Percentiles rank a stretch among this genome's conserved stretches.
phyloP scores from a whole-genome alignment of 2,329 filamentous ascomycete species.

The Ophiostoma piceae region DNA sequence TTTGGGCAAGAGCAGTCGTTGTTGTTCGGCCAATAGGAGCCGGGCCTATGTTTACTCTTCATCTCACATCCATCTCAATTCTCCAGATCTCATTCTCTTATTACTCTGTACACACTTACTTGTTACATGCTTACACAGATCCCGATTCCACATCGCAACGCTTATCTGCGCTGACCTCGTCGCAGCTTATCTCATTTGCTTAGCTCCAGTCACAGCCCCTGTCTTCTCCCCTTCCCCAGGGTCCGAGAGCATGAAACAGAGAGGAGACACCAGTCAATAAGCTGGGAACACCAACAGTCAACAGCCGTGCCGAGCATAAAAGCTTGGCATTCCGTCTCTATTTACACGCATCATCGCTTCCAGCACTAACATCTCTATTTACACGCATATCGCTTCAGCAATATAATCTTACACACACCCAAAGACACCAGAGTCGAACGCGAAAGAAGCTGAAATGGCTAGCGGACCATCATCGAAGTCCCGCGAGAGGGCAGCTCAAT shows the following conservation, averaged over 20 bases:
- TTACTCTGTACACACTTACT: not conserved
- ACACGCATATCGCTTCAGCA: too few relatives aligned
- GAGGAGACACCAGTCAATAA: slow-evolving; percentile 31
- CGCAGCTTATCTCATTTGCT: not conserved
- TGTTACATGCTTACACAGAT: too few relatives aligned
- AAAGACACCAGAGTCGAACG: not conserved
- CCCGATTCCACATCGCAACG: not conserved
- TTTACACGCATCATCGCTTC: not conserved
- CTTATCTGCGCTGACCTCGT: not conserved
- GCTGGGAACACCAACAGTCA: slow-evolving; percentile 33
- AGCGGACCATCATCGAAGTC: too few relatives aligned
- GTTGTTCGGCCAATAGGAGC: not conserved
- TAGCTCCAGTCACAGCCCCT: slow-evolving; percentile 1
- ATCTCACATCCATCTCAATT: not conserved
- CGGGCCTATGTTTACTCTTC: not conserved
- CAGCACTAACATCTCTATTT: not conserved
- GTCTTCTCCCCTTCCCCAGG: not conserved
- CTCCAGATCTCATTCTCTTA: not conserved
- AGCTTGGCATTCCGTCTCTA: slow-evolving; percentile 7
- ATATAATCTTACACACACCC: not conserved
- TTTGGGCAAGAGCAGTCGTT: slow-evolving; percentile 1
- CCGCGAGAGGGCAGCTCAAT: too few relatives aligned
- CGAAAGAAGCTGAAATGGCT: not conserved
- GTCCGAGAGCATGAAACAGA: slow-evolving; percentile 20
- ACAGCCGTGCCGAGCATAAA: slow-evolving; percentile 16